phyloP scores from a whole-genome alignment of 2,329 filamentous ascomycete species.

The Phoma sp. region DNA sequence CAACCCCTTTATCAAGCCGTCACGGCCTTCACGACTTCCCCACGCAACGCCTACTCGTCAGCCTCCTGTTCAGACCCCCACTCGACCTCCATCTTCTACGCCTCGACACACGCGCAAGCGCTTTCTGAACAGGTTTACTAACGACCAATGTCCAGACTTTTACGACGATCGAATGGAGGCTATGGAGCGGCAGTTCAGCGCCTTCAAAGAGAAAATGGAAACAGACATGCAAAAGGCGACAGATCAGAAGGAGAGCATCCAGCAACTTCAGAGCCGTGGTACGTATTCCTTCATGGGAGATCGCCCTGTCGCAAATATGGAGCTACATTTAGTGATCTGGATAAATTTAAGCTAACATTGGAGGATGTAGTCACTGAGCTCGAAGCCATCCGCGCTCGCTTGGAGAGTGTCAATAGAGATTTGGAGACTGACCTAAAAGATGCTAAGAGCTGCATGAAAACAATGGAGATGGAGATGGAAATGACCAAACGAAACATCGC shows the following conservation, averaged over 20 bases:
- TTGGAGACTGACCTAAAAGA: conserved; percentile 74
- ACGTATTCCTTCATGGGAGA: conserved; percentile 44
- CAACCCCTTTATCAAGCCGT: conserved; percentile 33
- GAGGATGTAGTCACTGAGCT: conserved; percentile 60
- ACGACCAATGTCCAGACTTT: conserved; percentile 73
- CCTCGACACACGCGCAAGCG: conserved; percentile 50
- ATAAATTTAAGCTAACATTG: not conserved
- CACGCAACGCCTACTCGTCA: conserved; percentile 32
- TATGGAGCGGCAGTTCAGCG: conserved; percentile 76
- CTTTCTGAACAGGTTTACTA: conserved; percentile 78
- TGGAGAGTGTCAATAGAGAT: conserved; percentile 60
- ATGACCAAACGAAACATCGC: conserved; percentile 61
- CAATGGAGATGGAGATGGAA: conserved; percentile 59
- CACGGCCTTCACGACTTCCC: conserved; percentile 32
- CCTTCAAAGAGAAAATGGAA: conserved; percentile 76
- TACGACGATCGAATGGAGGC: conserved; percentile 79
- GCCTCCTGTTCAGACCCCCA: conserved; percentile 20
- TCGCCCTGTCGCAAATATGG: not conserved
- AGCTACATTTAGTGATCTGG: too few relatives aligned
- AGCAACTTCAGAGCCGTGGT: conserved; percentile 79
- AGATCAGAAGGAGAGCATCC: conserved; percentile 75
- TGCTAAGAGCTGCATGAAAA: conserved; percentile 60
- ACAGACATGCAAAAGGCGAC: conserved; percentile 72
- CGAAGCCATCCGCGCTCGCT: conserved; percentile 60
- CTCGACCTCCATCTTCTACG: conserved; percentile 26